These are phyloP conservation scores for Vaccinium macrocarpon DNA, from an alignment of 148 eudicot species.

Conservation along the genomic window DNA sequence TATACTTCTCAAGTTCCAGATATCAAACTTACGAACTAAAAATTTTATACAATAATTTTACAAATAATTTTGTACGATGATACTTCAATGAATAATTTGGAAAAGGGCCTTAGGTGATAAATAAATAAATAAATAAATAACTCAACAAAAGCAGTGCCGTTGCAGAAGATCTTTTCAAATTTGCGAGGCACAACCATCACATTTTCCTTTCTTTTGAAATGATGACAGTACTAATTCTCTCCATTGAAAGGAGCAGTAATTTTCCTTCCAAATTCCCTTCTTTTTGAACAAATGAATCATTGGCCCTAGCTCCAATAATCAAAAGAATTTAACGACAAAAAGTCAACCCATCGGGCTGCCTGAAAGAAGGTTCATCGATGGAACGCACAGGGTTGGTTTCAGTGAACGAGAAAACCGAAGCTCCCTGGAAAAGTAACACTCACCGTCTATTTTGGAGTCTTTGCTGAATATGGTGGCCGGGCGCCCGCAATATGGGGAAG, in stretches of 20 bases:
- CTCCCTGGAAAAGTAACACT: too few relatives aligned
- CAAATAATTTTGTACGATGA: neutral
- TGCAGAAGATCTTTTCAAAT: neutral
- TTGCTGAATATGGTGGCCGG: too few relatives aligned
- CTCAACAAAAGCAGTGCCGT: neutral
- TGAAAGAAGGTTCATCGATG: too few relatives aligned
- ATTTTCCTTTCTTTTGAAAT: neutral
- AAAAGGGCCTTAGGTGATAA: neutral
- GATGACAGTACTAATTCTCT: neutral
- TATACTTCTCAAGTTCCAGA: too few relatives aligned
- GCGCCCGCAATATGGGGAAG: too few relatives aligned
- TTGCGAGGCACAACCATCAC: neutral
- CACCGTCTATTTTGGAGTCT: too few relatives aligned
- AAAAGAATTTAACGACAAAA: neutral
- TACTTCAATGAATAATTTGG: neutral
- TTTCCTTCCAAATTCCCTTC: neutral
- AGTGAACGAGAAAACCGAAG: too few relatives aligned
- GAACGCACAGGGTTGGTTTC: neutral
- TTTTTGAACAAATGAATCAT: neutral
- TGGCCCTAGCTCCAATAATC: neutral
- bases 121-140: neutral
- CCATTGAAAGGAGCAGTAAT: neutral
- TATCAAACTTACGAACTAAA: too few relatives aligned
- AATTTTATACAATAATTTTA: too few relatives aligned
- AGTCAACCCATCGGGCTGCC: neutral